Percentiles rank a stretch among this genome's conserved stretches.
These are phyloP conservation scores for Juncus effusus DNA, from an alignment of 176 grass and related monocot species.

Conservation along the genomic window DNA sequence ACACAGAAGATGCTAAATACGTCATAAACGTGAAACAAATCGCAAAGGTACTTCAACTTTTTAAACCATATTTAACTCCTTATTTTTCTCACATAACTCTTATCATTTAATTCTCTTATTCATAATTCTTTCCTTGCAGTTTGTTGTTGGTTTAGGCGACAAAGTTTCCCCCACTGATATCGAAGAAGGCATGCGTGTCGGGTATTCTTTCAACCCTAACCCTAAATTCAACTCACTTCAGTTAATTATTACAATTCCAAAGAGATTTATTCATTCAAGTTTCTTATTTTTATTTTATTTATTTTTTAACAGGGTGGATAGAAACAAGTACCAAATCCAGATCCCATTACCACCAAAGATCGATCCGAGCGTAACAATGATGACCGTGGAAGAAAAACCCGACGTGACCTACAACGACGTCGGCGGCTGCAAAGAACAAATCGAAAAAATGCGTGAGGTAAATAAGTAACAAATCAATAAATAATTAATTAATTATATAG, in stretches of 20 bases:
- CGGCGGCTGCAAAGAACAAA: constrained; percentile 91
- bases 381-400: constrained; percentile 96
- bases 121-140: constrained; percentile 44
- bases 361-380: constrained; percentile 96
- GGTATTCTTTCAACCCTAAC: constrained; percentile 37
- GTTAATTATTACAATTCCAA: background rate
- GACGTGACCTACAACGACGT: constrained; percentile 97
- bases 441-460: constrained; percentile 96
- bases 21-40: constrained; percentile 99
- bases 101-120: constrained; percentile 6
- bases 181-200: constrained; percentile 93
- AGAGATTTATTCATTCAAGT: background rate
- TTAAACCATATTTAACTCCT: constrained; percentile 9
- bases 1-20: constrained; percentile 93
- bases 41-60: constrained; percentile 57
- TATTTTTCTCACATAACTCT: background rate
- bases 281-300: constrained; percentile 12
- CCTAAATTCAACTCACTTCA: constrained; percentile 10
- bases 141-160: constrained; percentile 88
- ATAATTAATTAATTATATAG: background rate
- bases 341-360: constrained; percentile 90
- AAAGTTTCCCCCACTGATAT: constrained; percentile 96
- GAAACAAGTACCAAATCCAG: constrained; percentile 93
- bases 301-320: constrained; percentile 61
- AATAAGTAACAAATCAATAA: background rate